phyloP scores from a whole-genome alignment of 2,329 filamentous ascomycete species.

The Colletotrichum trifolii region DNA sequence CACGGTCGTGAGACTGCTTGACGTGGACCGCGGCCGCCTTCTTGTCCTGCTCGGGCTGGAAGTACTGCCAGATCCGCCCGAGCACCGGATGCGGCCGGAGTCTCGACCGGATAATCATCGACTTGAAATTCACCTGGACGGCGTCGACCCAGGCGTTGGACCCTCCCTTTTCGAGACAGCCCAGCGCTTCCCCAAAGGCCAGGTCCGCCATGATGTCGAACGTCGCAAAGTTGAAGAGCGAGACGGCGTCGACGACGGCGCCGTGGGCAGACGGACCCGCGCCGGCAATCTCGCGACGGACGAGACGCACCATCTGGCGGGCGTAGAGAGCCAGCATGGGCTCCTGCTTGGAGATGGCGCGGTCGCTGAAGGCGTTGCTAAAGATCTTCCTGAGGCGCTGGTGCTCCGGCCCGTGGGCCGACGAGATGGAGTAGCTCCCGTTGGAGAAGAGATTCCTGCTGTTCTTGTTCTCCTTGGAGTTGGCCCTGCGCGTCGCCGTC shows the following conservation, averaged over 20 bases:
- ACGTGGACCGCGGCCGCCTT: constrained; percentile 8
- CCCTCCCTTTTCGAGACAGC: constrained; percentile 37
- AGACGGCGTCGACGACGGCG: constrained; percentile 37
- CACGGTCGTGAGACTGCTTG: constrained; percentile 6
- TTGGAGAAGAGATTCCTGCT: constrained; percentile 12
- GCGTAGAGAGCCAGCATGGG: constrained; percentile 39
- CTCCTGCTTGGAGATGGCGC: constrained; percentile 40
- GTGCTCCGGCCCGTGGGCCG: constrained; percentile 11
- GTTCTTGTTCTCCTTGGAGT: constrained; percentile 31
- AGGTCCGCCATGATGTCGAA: constrained; percentile 46
- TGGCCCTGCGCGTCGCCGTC: constrained; percentile 21
- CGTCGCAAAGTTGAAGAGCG: constrained; percentile 42
- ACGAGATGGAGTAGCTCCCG: constrained; percentile 38
- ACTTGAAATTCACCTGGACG: constrained; percentile 11
- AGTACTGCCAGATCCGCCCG: background rate
- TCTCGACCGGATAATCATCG: constrained; percentile 1
- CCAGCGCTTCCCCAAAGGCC: constrained; percentile 43
- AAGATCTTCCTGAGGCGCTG: constrained; percentile 23
- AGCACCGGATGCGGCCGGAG: constrained; percentile 3
- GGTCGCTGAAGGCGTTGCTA: constrained; percentile 40
- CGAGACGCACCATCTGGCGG: background rate
- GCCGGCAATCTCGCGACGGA: constrained; percentile 32
- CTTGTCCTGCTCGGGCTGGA: constrained; percentile 3
- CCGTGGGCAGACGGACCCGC: background rate
- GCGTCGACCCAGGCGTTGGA: constrained; percentile 13